phyloP scores from a whole-genome alignment of 2,329 filamentous ascomycete species.

The Ambrosiella xylebori region DNA sequence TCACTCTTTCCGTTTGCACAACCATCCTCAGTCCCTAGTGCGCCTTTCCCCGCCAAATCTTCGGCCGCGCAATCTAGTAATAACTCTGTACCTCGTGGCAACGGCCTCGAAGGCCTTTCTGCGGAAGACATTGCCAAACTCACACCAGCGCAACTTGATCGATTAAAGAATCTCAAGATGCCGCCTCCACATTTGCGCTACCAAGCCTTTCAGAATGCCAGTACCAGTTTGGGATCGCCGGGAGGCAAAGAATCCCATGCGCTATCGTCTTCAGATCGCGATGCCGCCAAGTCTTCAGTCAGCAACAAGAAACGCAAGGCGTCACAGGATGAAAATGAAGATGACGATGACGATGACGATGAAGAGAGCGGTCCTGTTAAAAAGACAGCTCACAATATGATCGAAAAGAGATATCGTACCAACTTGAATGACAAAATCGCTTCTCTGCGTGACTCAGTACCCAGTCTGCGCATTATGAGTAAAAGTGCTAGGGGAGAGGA shows the following conservation, averaged over 20 bases:
- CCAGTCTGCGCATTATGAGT: conserved; percentile 70
- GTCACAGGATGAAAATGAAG: conserved; percentile 25
- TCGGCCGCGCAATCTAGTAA: conserved; percentile 1
- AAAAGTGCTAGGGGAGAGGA: conserved; percentile 54
- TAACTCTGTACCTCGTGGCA: not conserved
- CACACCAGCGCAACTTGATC: conserved; percentile 42
- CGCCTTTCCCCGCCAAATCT: not conserved
- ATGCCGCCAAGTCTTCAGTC: conserved; percentile 27
- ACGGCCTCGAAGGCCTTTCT: conserved; percentile 8
- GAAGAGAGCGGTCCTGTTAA: conserved; percentile 42
- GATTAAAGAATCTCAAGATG: conserved; percentile 39
- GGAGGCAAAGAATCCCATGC: conserved; percentile 30
- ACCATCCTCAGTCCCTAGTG: not conserved
- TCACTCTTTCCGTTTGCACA: conserved; percentile 8
- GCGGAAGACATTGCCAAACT: conserved; percentile 20
- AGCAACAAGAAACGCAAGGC: conserved; percentile 51
- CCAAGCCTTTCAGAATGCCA: conserved; percentile 22
- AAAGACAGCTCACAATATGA: conserved; percentile 96
- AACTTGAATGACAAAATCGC: conserved; percentile 97
- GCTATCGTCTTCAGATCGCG: conserved; percentile 42
- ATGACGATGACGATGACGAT: conserved; percentile 45
- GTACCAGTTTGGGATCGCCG: conserved; percentile 38
- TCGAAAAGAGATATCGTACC: conserved; percentile 90
- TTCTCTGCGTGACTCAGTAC: conserved; percentile 77
- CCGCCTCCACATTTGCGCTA: conserved; percentile 48